Evolutionary conservation across 768 basidiomycete genomes (phyloP), one percentile per base, ranked within the genome.

Genomic region (Rubroboletus pulcherrimus): DNA sequence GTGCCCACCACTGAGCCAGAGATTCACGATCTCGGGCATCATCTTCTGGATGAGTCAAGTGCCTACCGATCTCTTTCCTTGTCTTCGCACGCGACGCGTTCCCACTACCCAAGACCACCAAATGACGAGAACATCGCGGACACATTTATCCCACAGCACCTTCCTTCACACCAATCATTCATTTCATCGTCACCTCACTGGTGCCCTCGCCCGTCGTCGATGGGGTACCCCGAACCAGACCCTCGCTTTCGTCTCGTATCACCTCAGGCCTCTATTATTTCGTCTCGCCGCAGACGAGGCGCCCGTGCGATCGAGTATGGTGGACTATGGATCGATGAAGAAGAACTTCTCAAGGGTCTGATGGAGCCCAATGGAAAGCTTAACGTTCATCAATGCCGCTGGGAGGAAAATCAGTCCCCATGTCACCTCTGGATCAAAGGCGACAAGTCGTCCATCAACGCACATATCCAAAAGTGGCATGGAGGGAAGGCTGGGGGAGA

Each of bases 381-480:
- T 9, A 34, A 1, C 7, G 30, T 67, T 1, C 50, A 58, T 5
- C 47, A 31, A 43, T 66, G 64, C 30, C 30, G 21, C 21, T 66
- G 57, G 65, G 53, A 61, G 0, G 37, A 53, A 19, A 33, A 58
- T 44, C 31, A 0, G 1, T 50, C 51, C 0, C 49, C 62, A 5
- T 66, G 62, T 39, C 46, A 38, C 45, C 51, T 60, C 5, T 66
- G 58, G 61, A 56, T 66, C 42, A 54, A 6, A 45, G 54, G 55
- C 5, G 53, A 65, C 41, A 60, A 54, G 45, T 53, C 64, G 3
- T 56, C 21, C 4, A 53, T 65, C 30, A 54, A 51, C 2, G 0
- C 11, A 1, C 65, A 67, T 12, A 61, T 62, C 30, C 65, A 51
- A 19, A 57, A 29, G 48, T 66, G 66, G 57, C 63, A 67, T 1